Percentiles rank a stretch among this genome's conserved stretches.
Evolutionary conservation across 164 flowering plant genomes (phyloP).

Genomic region (Umbellularia californica): DNA sequence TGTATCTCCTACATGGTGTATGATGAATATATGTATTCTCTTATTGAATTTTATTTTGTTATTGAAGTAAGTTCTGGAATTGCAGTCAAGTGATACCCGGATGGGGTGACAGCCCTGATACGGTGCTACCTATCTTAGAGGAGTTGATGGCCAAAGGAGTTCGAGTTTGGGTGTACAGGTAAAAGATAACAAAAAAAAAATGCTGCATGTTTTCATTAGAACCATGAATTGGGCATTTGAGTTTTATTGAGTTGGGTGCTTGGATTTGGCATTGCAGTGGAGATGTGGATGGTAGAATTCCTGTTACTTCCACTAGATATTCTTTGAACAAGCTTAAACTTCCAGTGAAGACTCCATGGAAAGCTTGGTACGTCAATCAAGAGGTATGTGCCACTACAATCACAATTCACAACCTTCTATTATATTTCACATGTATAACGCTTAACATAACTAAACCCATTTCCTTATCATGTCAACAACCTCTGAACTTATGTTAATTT

Average conservation of each 20-base stretch:
- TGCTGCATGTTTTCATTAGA: neutral
- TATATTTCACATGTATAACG: too few relatives aligned
- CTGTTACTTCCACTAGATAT: slow-evolving; percentile 64
- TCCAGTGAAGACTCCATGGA: slow-evolving; percentile 37
- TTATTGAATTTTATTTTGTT: neutral
- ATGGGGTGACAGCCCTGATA: slow-evolving; percentile 48
- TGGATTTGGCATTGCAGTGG: slow-evolving; percentile 47
- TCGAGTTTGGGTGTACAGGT: slow-evolving; percentile 81
- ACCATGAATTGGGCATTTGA: neutral
- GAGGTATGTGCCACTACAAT: slow-evolving; percentile 37
- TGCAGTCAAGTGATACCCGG: slow-evolving; percentile 31
- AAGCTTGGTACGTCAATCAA: slow-evolving; percentile 43
- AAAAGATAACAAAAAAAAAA: neutral
- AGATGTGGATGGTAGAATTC: slow-evolving; percentile 68
- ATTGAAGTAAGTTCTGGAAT: neutral
- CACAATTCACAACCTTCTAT: slow-evolving; percentile 2
- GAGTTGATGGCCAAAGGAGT: slow-evolving; percentile 48
- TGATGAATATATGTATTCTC: neutral
- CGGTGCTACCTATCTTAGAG: slow-evolving; percentile 46
- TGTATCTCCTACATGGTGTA: neutral
- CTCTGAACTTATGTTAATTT: too few relatives aligned
- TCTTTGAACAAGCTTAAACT: slow-evolving; percentile 53
- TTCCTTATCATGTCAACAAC: too few relatives aligned
- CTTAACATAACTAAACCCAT: too few relatives aligned
- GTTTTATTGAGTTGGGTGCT: neutral